Evolutionary conservation across 768 basidiomycete species (phyloP).

Genomic region (Tricholomella constricta): DNA sequence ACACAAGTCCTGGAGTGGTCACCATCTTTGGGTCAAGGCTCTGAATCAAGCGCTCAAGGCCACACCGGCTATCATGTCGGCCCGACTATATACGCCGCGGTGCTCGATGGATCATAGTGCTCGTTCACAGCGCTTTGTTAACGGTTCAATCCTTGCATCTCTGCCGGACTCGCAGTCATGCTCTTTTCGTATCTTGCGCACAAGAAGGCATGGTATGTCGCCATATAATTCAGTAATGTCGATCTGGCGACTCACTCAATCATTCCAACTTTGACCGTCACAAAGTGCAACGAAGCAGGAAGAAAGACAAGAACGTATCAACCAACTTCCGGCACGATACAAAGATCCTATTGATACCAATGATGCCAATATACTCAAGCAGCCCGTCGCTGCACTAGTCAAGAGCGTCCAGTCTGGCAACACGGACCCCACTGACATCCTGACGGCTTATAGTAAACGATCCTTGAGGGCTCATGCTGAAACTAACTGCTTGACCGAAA

Average conservation of each 20-base stretch:
- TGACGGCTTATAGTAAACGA: constrained; percentile 46
- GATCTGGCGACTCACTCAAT: no score
- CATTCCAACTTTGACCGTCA: no score
- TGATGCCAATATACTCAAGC: constrained; percentile 32
- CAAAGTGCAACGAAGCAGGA: constrained; percentile 38
- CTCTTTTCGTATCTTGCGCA: constrained; percentile 40
- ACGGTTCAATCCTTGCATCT: no score
- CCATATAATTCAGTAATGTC: no score
- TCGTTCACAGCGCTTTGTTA: no score
- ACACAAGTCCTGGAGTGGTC: no score
- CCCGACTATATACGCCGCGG: no score
- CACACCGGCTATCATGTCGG: no score
- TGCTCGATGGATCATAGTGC: no score
- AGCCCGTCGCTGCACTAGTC: constrained; percentile 31
- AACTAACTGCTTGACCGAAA: constrained; percentile 61
- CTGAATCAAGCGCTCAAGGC: no score
- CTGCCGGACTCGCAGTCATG: no score
- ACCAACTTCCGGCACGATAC: constrained; percentile 29
- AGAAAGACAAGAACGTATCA: constrained; percentile 34
- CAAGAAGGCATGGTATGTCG: constrained; percentile 34
- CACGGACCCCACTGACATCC: constrained; percentile 32
- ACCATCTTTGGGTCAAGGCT: no score
- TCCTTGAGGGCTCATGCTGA: constrained; percentile 45
- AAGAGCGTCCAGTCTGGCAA: constrained; percentile 30
- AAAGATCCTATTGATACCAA: constrained; percentile 27